phyloP scores from a whole-genome alignment of 2,329 filamentous ascomycete genomes.

The Torrubiella hemipterigena region DNA sequence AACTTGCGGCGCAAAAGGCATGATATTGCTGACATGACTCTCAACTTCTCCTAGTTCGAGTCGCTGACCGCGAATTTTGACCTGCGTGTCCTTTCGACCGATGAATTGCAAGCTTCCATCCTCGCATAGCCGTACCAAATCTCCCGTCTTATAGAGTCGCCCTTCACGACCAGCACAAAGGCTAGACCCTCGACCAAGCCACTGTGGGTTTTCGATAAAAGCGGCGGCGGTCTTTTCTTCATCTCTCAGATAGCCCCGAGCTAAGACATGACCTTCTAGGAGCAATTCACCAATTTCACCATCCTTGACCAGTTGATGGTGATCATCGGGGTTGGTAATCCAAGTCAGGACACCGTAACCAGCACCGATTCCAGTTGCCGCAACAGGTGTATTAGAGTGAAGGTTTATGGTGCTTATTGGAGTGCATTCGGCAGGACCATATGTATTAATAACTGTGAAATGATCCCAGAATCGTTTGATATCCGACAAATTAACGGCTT shows the following conservation, averaged over 20 bases:
- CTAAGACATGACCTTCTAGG: slow-evolving; percentile 29
- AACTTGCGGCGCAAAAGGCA: too few relatives aligned
- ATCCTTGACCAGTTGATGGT: slow-evolving; percentile 9
- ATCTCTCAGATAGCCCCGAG: slow-evolving; percentile 32
- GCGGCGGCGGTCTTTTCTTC: slow-evolving; percentile 13
- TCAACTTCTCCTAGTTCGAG: slow-evolving; percentile 13
- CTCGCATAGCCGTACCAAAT: slow-evolving; percentile 7
- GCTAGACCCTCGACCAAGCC: slow-evolving; percentile 1
- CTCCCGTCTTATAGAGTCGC: slow-evolving; percentile 10
- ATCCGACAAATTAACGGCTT: too few relatives aligned
- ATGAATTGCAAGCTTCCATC: slow-evolving; percentile 8
- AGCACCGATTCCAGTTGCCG: slow-evolving; percentile 1
- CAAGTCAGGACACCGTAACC: slow-evolving; percentile 6
- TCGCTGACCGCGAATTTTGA: slow-evolving; percentile 14
- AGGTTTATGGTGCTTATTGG: slow-evolving; percentile 2
- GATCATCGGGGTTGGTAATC: slow-evolving; percentile 9
- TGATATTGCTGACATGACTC: too few relatives aligned
- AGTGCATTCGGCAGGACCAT: slow-evolving; percentile 26
- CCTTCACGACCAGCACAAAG: neutral
- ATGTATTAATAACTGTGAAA: slow-evolving; percentile 24
- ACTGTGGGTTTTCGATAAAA: slow-evolving; percentile 8
- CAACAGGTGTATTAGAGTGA: neutral
- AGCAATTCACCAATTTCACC: slow-evolving; percentile 16
- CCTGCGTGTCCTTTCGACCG: slow-evolving; percentile 11
- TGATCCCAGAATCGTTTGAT: too few relatives aligned